These are phyloP conservation scores for Mortierella sp. DNA, from an alignment of 371 early-diverging fungal genomes.

Conservation along the genomic window DNA sequence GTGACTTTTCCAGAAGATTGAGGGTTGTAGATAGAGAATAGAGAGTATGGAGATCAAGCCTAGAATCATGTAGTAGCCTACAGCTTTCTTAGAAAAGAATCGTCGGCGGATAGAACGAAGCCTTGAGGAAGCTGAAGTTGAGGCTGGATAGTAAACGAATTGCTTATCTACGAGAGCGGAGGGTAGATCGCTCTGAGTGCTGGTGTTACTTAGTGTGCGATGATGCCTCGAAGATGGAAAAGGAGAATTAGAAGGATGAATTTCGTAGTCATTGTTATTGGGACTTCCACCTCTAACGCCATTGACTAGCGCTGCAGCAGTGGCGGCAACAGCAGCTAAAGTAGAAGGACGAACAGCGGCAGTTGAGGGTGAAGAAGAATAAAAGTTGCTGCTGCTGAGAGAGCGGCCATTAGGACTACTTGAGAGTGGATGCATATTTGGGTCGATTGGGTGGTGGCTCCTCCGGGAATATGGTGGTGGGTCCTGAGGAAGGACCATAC, in stretches of 20 bases:
- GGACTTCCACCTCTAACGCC: slow-evolving; percentile 23
- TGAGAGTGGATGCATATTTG: slow-evolving; percentile 9
- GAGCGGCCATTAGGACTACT: slow-evolving; percentile 33
- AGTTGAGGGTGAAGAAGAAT: slow-evolving; percentile 32
- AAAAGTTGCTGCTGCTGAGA: slow-evolving; percentile 54
- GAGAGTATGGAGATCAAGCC: slow-evolving; percentile 41
- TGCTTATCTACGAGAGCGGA: slow-evolving; percentile 57
- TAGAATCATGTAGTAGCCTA: slow-evolving; percentile 25
- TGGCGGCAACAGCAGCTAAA: slow-evolving; percentile 37
- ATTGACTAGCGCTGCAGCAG: slow-evolving; percentile 41
- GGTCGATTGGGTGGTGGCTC: slow-evolving; percentile 29
- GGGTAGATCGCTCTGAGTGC: slow-evolving; percentile 47
- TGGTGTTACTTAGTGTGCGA: slow-evolving; percentile 43
- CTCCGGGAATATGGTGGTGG: slow-evolving; percentile 54
- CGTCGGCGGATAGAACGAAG: slow-evolving; percentile 38
- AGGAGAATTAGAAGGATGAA: slow-evolving; percentile 1
- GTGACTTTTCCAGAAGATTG: slow-evolving; percentile 29
- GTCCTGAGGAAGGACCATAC: slow-evolving; percentile 55
- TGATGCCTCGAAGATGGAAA: slow-evolving; percentile 27
- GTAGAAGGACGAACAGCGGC: slow-evolving; percentile 44
- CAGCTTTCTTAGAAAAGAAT: slow-evolving; percentile 23
- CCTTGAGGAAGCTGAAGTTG: slow-evolving; percentile 25
- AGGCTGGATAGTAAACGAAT: slow-evolving; percentile 41
- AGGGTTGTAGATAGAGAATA: slow-evolving; percentile 40
- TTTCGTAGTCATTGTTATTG: slow-evolving; percentile 4